Conservation (phyloP, 345 rosid species). For the Salix brachista region DNA sequence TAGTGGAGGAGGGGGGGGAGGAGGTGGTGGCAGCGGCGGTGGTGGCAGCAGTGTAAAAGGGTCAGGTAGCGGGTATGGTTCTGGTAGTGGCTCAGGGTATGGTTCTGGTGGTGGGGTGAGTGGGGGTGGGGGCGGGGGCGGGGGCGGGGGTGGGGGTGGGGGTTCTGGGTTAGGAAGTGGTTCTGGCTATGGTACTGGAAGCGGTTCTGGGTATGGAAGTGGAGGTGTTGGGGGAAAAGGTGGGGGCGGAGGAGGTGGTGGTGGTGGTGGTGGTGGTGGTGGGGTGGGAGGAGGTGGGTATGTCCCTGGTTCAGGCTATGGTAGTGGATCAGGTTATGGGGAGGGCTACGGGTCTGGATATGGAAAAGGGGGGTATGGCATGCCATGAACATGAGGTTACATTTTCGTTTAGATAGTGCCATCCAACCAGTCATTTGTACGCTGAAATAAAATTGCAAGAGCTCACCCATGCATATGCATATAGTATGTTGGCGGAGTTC, state of each 20-base stretch:
- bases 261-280: neutral
- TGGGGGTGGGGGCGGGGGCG: neutral
- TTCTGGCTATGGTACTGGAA: neutral
- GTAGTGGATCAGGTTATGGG: constrained; percentile 16
- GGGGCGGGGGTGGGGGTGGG: constrained; percentile 27
- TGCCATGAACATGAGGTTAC: constrained; percentile 25
- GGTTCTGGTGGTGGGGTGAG: neutral
- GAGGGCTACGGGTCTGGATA: constrained; percentile 24
- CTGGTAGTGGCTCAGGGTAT: neutral
- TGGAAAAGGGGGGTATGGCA: constrained; percentile 16
- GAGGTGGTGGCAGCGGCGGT: neutral
- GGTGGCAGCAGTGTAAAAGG: neutral
- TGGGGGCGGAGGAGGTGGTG: neutral
- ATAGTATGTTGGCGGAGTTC: neutral
- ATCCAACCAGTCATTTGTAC: constrained; percentile 5
- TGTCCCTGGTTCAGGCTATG: constrained; percentile 33
- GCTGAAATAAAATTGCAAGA: constrained; percentile 23
- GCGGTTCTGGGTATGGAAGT: neutral
- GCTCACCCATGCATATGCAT: neutral
- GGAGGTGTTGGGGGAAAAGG: neutral
- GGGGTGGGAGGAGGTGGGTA: constrained; percentile 28
- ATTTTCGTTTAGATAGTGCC: neutral
- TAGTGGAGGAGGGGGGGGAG: neutral
- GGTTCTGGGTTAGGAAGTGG: constrained; percentile 18
- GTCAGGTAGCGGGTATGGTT: neutral